Conservation (phyloP, 2,329 filamentous ascomycete species). For the Colletotrichum sp. region DNA sequence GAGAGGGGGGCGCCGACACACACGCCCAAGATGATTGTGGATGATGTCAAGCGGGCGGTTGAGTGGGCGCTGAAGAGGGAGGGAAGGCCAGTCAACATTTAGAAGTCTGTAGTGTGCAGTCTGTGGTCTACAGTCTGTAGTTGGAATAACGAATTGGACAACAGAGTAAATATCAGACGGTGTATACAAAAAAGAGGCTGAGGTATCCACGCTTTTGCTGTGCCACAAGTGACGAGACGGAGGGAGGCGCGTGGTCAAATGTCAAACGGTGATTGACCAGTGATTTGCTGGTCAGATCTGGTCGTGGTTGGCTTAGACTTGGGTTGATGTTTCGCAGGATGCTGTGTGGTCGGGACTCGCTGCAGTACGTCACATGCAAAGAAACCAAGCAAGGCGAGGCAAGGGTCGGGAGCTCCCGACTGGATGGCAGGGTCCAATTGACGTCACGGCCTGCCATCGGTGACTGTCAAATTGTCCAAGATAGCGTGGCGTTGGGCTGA, state of each 20-base stretch:
- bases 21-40: slow-evolving; percentile 68
- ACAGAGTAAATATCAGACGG: background rate
- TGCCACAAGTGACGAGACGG: background rate
- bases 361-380: slow-evolving; percentile 15
- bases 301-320: background rate
- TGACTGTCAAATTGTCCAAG: background rate
- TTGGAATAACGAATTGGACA: background rate
- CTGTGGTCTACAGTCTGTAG: background rate
- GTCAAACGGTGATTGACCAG: background rate
- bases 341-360: background rate
- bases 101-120: background rate
- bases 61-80: slow-evolving; percentile 73
- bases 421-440: slow-evolving; percentile 9
- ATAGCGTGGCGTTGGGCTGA: background rate
- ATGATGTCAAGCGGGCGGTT: slow-evolving; percentile 79
- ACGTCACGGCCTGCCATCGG: slow-evolving; percentile 1
- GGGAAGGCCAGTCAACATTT: slow-evolving; percentile 27
- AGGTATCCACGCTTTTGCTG: background rate
- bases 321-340: no score
- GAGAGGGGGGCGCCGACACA: slow-evolving; percentile 56
- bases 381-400: background rate
- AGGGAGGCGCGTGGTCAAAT: background rate
- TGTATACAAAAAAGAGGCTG: background rate
- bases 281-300: background rate
- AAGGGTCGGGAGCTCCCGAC: slow-evolving; percentile 19